Conservation (phyloP, 2,329 filamentous ascomycete genomes). For the Pseudonectria foliicola region DNA sequence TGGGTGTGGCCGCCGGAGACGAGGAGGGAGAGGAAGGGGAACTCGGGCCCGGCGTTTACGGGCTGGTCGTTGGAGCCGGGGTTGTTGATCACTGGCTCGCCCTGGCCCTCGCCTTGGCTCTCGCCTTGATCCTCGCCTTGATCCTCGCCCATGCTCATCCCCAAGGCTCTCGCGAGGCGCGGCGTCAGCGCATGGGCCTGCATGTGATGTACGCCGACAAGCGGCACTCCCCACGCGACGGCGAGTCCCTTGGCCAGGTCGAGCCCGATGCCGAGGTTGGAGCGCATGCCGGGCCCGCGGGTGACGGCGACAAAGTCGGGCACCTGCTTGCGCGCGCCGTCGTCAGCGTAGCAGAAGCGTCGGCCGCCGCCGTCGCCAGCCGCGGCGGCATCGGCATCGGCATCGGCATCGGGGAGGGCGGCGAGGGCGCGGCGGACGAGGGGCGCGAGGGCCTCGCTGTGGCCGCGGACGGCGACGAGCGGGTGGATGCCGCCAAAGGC, state of each 20-base stretch:
- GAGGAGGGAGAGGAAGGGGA: constrained; percentile 82
- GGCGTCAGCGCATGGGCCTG: constrained; percentile 91
- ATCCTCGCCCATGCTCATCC: constrained; percentile 19
- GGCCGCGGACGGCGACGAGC: constrained; percentile 64
- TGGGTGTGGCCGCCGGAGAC: constrained; percentile 91
- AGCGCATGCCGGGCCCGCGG: constrained; percentile 80
- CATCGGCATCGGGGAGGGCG: constrained; percentile 36
- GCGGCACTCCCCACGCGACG: constrained; percentile 72
- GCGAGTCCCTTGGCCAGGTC: constrained; percentile 83
- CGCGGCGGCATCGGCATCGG: constrained; percentile 1
- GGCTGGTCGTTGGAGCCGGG: constrained; percentile 1
- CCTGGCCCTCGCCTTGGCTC: too few species aligned
- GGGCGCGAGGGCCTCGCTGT: constrained; percentile 61
- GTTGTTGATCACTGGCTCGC: too few species aligned
- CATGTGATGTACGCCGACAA: constrained; percentile 93
- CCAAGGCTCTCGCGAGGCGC: constrained; percentile 61
- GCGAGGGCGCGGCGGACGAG: constrained; percentile 60
- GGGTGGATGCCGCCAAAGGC: constrained; percentile 75
- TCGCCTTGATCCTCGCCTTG: too few species aligned
- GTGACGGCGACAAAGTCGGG: constrained; percentile 88
- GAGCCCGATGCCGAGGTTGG: constrained; percentile 70
- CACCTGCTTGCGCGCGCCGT: constrained; percentile 27
- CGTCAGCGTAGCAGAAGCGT: constrained; percentile 8
- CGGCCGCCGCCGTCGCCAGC: constrained; percentile 11
- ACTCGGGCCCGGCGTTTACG: constrained; percentile 40